Percentiles rank a stretch among this genome's conserved stretches.
Conservation (phyloP, 352 stramenopile genomes). For the Hyaloperonospora brassicae region DNA sequence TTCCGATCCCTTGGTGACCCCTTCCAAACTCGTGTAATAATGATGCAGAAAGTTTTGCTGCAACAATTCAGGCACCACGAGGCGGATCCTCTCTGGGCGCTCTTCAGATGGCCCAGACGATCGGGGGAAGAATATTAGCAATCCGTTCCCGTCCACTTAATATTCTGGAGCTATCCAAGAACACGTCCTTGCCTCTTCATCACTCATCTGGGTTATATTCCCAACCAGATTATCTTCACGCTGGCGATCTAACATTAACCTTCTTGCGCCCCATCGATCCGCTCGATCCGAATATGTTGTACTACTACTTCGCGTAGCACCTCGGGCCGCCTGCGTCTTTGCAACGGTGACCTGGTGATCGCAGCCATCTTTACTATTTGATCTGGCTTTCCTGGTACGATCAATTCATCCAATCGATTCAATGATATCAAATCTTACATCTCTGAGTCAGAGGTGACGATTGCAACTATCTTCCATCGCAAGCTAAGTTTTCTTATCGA, state of each 20-base stretch:
- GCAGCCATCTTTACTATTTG: neutral
- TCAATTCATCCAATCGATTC: neutral
- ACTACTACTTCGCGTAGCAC: slow-evolving; percentile 4
- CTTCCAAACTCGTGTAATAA: too few relatives aligned
- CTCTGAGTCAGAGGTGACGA: neutral
- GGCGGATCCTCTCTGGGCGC: neutral
- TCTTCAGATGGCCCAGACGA: neutral
- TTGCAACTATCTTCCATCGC: neutral
- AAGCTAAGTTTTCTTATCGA: neutral
- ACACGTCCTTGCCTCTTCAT: neutral
- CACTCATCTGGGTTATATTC: neutral
- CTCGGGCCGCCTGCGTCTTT: neutral
- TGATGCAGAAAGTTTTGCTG: too few relatives aligned
- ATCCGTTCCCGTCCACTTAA: neutral
- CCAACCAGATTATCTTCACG: slow-evolving; percentile 3
- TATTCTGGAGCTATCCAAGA: slow-evolving; percentile 5
- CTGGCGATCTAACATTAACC: slow-evolving; percentile 5
- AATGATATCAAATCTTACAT: neutral
- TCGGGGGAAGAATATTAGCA: slow-evolving; percentile 3
- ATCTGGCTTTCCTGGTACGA: neutral
- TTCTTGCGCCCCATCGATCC: neutral
- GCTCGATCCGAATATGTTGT: neutral
- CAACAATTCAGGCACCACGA: neutral
- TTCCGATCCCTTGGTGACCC: neutral
- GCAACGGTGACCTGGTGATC: too few relatives aligned